phyloP scores from a whole-genome alignment of 1,284 basidiomycete species.

The Malassezia psittaci region DNA sequence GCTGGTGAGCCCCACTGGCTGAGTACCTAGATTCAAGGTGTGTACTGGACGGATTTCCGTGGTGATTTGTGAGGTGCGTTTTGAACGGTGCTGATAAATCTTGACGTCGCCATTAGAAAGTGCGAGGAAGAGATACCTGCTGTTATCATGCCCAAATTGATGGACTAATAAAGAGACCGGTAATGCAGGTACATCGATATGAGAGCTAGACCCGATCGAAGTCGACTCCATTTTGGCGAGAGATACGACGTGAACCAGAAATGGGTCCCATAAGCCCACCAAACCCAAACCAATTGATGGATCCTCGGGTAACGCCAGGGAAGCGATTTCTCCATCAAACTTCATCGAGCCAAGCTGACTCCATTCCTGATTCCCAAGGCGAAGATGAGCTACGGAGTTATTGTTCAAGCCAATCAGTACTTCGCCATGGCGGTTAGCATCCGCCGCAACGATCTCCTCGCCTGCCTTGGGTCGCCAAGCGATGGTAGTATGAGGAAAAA shows the following conservation, averaged over 20 bases:
- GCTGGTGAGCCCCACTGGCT: neutral
- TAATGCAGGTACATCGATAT: neutral
- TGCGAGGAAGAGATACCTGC: neutral
- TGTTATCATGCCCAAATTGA: neutral
- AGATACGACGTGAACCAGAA: neutral
- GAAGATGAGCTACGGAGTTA: neutral
- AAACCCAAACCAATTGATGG: neutral
- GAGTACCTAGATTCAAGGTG: neutral
- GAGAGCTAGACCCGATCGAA: neutral
- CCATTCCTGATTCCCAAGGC: neutral
- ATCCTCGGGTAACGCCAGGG: neutral
- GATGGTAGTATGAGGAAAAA: neutral
- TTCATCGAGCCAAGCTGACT: neutral
- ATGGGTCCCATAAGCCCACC: conserved; percentile 1
- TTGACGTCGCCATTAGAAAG: neutral
- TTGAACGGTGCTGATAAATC: neutral
- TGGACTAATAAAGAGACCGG: neutral
- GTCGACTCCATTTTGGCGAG: neutral
- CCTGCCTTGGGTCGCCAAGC: neutral
- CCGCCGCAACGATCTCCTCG: neutral
- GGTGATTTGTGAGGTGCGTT: neutral
- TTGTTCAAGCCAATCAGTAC: conserved; percentile 4
- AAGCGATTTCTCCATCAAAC: neutral
- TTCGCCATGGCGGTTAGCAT: neutral
- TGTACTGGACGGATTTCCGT: neutral